These are phyloP conservation scores for Sonneratia alba DNA, from an alignment of 345 rosid species.

Conservation along the genomic window DNA sequence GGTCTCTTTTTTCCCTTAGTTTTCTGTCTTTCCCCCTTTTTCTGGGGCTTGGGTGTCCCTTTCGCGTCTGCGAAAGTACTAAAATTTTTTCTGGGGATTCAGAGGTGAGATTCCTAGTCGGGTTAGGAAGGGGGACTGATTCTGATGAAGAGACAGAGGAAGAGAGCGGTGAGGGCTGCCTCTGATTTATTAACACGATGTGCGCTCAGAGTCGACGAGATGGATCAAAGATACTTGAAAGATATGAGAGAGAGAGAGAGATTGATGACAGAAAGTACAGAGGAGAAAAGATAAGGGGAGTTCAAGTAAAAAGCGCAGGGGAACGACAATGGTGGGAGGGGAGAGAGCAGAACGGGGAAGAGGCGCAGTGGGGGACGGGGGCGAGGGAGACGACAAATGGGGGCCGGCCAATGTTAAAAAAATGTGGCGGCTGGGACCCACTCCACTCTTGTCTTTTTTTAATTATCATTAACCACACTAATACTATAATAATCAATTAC, in stretches of 20 bases:
- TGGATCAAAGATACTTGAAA: slow-evolving; percentile 9
- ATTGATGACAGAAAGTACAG: neutral
- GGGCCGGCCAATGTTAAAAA: slow-evolving; percentile 50
- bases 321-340: slow-evolving; percentile 4
- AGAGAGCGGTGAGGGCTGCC: neutral
- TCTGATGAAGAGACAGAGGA: neutral
- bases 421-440: slow-evolving; percentile 33
- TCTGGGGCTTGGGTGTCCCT: neutral
- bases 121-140: neutral
- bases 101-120: neutral
- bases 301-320: neutral
- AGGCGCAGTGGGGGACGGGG: slow-evolving; percentile 25
- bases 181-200: slow-evolving; percentile 7
- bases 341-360: slow-evolving; percentile 14
- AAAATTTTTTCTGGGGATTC: neutral
- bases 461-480: no score
- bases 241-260: slow-evolving; percentile 6
- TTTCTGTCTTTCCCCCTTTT: neutral
- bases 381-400: slow-evolving; percentile 43
- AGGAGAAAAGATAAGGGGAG: slow-evolving; percentile 6
- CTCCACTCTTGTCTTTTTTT: no score
- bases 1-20: neutral
- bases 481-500: no score
- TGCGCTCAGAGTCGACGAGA: slow-evolving; percentile 4
- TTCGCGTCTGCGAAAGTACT: neutral